These are phyloP conservation scores for Diplogelasinospora grovesii DNA, from an alignment of 495 filamentous ascomycete genomes.

Conservation along the genomic window DNA sequence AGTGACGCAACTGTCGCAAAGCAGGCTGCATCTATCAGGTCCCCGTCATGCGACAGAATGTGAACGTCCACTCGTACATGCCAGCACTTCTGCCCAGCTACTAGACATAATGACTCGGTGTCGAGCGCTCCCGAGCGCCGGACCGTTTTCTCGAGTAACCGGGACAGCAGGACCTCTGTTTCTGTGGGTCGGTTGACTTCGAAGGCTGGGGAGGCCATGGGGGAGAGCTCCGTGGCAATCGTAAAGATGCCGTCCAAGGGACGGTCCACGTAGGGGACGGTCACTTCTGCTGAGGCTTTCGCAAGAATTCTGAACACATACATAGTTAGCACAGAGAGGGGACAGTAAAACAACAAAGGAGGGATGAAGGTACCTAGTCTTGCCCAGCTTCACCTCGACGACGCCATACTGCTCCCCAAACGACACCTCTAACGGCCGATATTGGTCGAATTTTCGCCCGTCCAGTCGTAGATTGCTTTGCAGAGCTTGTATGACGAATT, in stretches of 20 bases:
- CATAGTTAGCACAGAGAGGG: conserved; percentile 3
- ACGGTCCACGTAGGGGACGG: conserved; percentile 74
- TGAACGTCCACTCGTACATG: conserved; percentile 82
- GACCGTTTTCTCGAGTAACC: conserved; percentile 85
- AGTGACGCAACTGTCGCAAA: conserved; percentile 81
- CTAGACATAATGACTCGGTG: conserved; percentile 89
- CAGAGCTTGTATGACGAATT: conserved; percentile 69
- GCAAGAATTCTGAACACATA: conserved; percentile 59
- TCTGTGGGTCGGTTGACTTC: conserved; percentile 78
- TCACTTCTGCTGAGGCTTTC: conserved; percentile 81
- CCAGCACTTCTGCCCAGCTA: conserved; percentile 88
- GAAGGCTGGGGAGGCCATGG: conserved; percentile 89
- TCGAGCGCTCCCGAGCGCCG: conserved; percentile 87
- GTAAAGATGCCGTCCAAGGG: conserved; percentile 93
- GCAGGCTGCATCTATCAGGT: conserved; percentile 76
- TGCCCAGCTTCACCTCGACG: conserved; percentile 81
- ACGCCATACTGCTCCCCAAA: conserved; percentile 91
- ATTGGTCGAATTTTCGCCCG: conserved; percentile 69
- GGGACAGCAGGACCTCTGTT: conserved; percentile 74
- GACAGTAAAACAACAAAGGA: too few relatives aligned
- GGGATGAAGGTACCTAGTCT: conserved; percentile 61
- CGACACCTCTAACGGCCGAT: conserved; percentile 64
- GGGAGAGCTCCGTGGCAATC: conserved; percentile 80
- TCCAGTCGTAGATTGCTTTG: conserved; percentile 74
- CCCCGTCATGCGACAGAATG: conserved; percentile 81